Percentiles rank a stretch among this genome's conserved stretches.
Evolutionary conservation across 352 stramenopile species (phyloP).

Genomic region (Phytophthora rubi): DNA sequence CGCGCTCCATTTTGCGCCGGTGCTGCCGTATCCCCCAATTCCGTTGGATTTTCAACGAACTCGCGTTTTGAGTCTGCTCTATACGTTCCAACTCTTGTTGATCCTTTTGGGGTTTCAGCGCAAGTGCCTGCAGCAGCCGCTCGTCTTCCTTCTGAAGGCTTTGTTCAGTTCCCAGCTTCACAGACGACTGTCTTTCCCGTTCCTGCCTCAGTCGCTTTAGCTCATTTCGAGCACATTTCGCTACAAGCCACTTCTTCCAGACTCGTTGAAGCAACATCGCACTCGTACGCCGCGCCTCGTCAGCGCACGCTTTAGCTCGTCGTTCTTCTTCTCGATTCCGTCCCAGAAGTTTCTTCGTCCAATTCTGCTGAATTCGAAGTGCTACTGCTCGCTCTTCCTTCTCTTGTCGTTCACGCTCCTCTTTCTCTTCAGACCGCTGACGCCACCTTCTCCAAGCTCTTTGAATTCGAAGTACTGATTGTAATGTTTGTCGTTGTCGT

Average conservation of each 20-base stretch:
- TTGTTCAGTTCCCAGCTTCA: background rate
- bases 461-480: conserved; percentile 14
- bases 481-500: background rate
- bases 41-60: conserved; percentile 28
- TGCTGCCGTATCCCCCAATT: conserved; percentile 29
- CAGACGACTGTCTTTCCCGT: background rate
- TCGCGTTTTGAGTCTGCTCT: conserved; percentile 20
- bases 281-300: conserved; percentile 2
- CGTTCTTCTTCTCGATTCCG: conserved; percentile 7
- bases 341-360: conserved; percentile 8
- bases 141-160: conserved; percentile 11
- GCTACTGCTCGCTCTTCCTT: conserved; percentile 16
- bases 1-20: conserved; percentile 30
- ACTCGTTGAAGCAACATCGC: conserved; percentile 15
- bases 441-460: conserved; percentile 22
- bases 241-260: conserved; percentile 14
- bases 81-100: conserved; percentile 13
- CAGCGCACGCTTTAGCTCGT: background rate
- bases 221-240: background rate
- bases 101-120: background rate
- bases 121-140: conserved; percentile 2
- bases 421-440: conserved; percentile 3
- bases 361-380: conserved; percentile 19
- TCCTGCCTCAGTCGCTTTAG: background rate
- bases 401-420: conserved; percentile 1